Evolutionary conservation across 208 protist genomes (phyloP).

Genomic region (Trypanosoma mega): DNA sequence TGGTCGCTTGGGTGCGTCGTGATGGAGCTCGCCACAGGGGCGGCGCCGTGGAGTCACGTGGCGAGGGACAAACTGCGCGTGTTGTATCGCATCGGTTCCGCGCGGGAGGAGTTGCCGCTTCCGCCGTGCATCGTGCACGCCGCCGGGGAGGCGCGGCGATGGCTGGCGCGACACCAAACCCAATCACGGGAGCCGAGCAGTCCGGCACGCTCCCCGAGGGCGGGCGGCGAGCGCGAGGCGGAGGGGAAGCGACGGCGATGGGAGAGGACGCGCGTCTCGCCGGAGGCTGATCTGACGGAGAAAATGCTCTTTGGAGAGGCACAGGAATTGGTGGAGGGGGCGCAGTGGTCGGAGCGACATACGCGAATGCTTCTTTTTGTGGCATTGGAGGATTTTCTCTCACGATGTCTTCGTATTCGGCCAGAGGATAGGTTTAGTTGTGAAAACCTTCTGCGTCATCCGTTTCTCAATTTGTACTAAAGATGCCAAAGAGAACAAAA

Average conservation of each 20-base stretch:
- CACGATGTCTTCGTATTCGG: slow-evolving; percentile 45
- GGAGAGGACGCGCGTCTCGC: neutral
- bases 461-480: slow-evolving; percentile 47
- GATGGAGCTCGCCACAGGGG: slow-evolving; percentile 40
- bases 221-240: neutral
- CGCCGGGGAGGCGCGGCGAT: slow-evolving; percentile 39
- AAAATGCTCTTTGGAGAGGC: neutral
- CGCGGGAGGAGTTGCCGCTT: slow-evolving; percentile 56
- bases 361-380: slow-evolving; percentile 42
- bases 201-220: too few species aligned
- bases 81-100: slow-evolving; percentile 29
- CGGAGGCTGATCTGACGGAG: neutral
- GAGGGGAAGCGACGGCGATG: neutral
- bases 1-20: slow-evolving; percentile 42
- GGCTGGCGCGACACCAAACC: slow-evolving; percentile 25
- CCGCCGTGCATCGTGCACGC: slow-evolving; percentile 52
- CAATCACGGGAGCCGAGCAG: too few species aligned
- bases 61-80: slow-evolving; percentile 24
- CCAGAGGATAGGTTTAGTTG: slow-evolving; percentile 64
- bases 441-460: slow-evolving; percentile 63
- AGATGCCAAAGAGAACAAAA: slow-evolving; percentile 17
- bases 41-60: slow-evolving; percentile 25
- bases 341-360: neutral
- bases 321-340: neutral
- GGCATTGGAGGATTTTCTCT: slow-evolving; percentile 54